A percentile compares a stretch with the other conserved stretches of the same genome.
These are phyloP conservation scores for Geopyxis carbonaria DNA, from an alignment of 495 filamentous ascomycete genomes.

Conservation along the genomic window DNA sequence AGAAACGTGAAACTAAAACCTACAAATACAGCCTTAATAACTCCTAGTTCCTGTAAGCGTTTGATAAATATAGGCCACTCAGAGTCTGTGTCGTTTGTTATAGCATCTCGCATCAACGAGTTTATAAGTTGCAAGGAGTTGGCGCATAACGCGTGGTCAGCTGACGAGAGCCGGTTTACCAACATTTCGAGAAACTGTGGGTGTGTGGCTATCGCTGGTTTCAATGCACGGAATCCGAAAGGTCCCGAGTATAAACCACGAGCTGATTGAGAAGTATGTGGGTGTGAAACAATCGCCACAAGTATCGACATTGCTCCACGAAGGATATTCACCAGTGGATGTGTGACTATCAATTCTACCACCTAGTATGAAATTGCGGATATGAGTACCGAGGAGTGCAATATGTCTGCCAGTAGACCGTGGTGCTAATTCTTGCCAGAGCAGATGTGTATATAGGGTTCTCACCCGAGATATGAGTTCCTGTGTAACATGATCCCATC, in stretches of 20 bases:
- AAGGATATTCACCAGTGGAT: constrained; percentile 93
- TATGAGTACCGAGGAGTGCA: background rate
- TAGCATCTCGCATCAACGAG: constrained; percentile 80
- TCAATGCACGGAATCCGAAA: constrained; percentile 78
- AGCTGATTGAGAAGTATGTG: constrained; percentile 34
- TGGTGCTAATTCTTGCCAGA: background rate
- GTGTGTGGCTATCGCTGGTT: constrained; percentile 76
- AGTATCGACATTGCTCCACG: constrained; percentile 92
- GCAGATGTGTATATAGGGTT: background rate
- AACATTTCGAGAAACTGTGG: constrained; percentile 91
- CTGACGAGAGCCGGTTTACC: constrained; percentile 70
- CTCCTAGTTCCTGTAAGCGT: constrained; percentile 73
- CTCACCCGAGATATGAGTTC: constrained; percentile 52
- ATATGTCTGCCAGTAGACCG: background rate
- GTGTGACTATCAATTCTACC: constrained; percentile 84
- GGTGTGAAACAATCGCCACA: constrained; percentile 78
- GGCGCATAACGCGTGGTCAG: constrained; percentile 89
- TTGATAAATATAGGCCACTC: constrained; percentile 97
- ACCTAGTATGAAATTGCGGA: constrained; percentile 38
- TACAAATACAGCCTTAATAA: constrained; percentile 76
- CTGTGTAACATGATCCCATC: constrained; percentile 67
- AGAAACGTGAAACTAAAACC: constrained; percentile 6
- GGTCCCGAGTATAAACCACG: constrained; percentile 28
- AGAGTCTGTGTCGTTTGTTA: constrained; percentile 54
- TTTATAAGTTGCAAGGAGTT: constrained; percentile 93